phyloP scores from a whole-genome alignment of 164 flowering plant genomes.

The Annona squamosa region DNA sequence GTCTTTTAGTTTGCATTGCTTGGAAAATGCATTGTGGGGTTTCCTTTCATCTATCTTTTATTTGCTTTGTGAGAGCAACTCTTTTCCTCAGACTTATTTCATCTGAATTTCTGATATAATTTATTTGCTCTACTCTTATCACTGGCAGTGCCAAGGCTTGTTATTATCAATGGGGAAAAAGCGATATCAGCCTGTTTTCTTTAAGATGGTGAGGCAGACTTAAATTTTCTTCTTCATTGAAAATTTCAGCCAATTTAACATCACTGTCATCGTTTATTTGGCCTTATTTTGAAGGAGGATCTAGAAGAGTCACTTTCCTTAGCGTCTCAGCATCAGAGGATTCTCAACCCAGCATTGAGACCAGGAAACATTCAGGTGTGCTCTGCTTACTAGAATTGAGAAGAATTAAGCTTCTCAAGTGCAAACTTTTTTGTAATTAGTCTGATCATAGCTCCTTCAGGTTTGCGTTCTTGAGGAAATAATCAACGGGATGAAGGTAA shows the following conservation, averaged over 20 bases:
- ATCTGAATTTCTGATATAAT: not conserved
- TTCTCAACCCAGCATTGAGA: conserved; percentile 53
- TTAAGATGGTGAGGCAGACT: conserved; percentile 61
- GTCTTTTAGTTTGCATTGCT: not conserved
- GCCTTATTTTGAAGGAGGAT: conserved; percentile 57
- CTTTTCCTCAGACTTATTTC: not conserved
- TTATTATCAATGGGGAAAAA: conserved; percentile 52
- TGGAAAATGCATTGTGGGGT: not conserved
- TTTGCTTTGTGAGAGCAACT: no score
- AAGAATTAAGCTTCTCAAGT: not conserved
- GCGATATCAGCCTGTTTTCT: conserved; percentile 79
- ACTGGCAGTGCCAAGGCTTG: conserved; percentile 71
- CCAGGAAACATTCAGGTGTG: conserved; percentile 73
- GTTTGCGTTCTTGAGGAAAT: conserved; percentile 79
- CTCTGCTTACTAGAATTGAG: not conserved
- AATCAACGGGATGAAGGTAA: conserved; percentile 74
- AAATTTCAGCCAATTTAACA: not conserved
- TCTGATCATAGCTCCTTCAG: conserved; percentile 22
- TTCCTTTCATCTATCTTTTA: not conserved
- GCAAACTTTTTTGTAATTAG: not conserved
- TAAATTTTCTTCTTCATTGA: not conserved
- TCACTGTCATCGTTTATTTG: not conserved
- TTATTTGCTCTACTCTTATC: not conserved
- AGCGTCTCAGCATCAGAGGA: conserved; percentile 54
- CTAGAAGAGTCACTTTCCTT: conserved; percentile 56